Evolutionary conservation across 441 rosid species (phyloP).

Genomic region (Pelargonium citronellum): DNA sequence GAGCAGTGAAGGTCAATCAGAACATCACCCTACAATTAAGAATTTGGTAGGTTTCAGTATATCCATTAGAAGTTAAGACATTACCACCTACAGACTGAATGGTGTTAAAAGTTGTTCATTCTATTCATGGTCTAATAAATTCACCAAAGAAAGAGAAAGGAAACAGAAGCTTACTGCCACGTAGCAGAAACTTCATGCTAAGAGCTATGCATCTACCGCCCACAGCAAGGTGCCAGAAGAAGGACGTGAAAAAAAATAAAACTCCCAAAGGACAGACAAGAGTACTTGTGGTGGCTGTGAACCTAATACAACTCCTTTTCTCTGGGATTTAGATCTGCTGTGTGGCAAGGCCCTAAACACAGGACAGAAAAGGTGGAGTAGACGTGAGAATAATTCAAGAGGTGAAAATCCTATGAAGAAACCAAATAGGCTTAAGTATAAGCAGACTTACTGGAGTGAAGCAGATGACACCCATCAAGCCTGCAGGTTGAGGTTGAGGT

Average conservation of each 20-base stretch:
- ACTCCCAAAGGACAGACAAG: neutral
- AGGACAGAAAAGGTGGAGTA: constrained; percentile 26
- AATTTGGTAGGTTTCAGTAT: too few relatives aligned
- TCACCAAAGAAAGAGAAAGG: too few relatives aligned
- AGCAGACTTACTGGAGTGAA: constrained; percentile 43
- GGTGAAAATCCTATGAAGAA: constrained; percentile 39
- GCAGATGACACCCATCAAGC: constrained; percentile 45
- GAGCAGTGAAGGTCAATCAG: too few relatives aligned
- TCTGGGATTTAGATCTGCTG: constrained; percentile 23
- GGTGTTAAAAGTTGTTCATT: too few relatives aligned
- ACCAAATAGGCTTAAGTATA: constrained; percentile 36
- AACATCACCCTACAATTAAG: too few relatives aligned
- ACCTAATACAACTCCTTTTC: constrained; percentile 26
- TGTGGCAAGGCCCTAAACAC: constrained; percentile 23
- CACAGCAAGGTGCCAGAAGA: neutral
- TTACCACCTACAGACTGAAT: too few relatives aligned
- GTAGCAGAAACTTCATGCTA: neutral
- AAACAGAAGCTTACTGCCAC: too few relatives aligned
- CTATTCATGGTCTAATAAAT: too few relatives aligned
- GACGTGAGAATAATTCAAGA: constrained; percentile 28
- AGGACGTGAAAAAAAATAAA: neutral
- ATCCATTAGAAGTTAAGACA: too few relatives aligned
- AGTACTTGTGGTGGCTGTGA: constrained; percentile 17
- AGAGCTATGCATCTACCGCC: neutral
- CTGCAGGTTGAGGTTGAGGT: constrained; percentile 42